Base-by-base conservation (phyloP, 164 flowering plant genomes). In the Nymphaea colorata region DNA sequence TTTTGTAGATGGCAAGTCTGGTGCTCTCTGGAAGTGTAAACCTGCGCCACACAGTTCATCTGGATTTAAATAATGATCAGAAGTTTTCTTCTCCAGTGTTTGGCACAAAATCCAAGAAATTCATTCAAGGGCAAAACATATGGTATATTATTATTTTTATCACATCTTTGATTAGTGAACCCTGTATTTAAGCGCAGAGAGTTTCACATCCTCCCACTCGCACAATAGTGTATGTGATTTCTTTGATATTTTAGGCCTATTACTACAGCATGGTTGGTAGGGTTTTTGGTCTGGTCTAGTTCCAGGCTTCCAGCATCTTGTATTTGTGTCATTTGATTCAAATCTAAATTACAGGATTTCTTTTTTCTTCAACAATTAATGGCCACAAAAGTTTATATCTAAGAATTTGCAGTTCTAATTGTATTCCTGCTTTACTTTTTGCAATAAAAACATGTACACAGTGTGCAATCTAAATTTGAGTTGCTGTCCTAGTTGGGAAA, bases 121-220 rank as follows among this genome's bases (percentile, higher is more conserved):
- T 79, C 75, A 43, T 62, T 3, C 83, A 69, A 63, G 77, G 69
- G 67, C 84, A 82, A 43, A 73, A 81, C 67, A 83, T 82, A 64
- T 79, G 80, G 78, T 78, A 17, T 73, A 2, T 61, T 25, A 25
- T 61, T 61, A 11, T 6, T 61, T n/a, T 61, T n/a, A 6, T n/a
- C 63, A n/a, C 16, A 11, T 61, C 63, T 25, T 61, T 8, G 16
- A n/a, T n/a, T 61, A 3, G 55, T 25, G 16, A 61, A 6, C 12
- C 6, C 18, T 2, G 10, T 61, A 61, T 6, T 61, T 11, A n/a
- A 61, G 41, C 16, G 63, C 63, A 25, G 18, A 61, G 0, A n/a
- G 5, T 11, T n/a, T n/a, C 16, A 25, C 63, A n/a, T n/a, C 16
- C 41, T n/a, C 16, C 41, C 16, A 2, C 18, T 61, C 6, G 10